Percentiles rank a stretch among this genome's conserved stretches.
Evolutionary conservation across 2,329 filamentous ascomycete species (phyloP).

Genomic region (Colletotrichum tropicale): DNA sequence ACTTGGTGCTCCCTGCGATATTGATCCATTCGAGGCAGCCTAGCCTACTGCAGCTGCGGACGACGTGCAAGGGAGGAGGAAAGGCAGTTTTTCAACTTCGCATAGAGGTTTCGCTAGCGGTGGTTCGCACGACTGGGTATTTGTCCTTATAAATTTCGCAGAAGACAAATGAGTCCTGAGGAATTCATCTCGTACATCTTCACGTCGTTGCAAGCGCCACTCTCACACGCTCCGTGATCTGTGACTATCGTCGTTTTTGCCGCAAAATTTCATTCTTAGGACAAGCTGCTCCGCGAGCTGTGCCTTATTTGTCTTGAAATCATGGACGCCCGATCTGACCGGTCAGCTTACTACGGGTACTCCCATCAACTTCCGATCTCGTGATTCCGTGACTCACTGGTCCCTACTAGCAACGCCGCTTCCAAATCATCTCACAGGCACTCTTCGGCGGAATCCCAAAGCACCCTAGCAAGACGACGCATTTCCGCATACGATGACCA

Average conservation of each 20-base stretch:
- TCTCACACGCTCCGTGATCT: neutral
- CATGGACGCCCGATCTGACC: neutral
- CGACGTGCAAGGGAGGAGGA: too few species aligned
- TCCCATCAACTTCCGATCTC: accelerated
- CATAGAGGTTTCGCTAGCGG: too few species aligned
- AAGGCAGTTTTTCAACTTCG: too few species aligned
- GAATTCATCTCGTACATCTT: too few species aligned
- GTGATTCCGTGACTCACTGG: neutral
- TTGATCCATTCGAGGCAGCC: too few species aligned
- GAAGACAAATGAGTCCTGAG: too few species aligned
- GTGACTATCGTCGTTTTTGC: neutral
- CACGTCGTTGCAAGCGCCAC: too few species aligned
- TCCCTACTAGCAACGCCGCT: neutral
- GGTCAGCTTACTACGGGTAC: neutral
- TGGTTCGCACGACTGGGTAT: too few species aligned
- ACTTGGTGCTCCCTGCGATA: too few species aligned
- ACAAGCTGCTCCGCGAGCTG: accelerated
- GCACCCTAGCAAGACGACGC: neutral
- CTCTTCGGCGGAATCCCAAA: neutral
- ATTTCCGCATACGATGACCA: neutral
- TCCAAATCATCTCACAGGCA: neutral
- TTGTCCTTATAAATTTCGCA: too few species aligned
- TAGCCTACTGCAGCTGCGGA: too few species aligned
- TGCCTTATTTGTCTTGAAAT: neutral
- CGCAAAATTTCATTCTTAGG: neutral